These are phyloP conservation scores for Aureobasidium vineae DNA, from an alignment of 2,329 filamentous ascomycete species.

Conservation along the genomic window DNA sequence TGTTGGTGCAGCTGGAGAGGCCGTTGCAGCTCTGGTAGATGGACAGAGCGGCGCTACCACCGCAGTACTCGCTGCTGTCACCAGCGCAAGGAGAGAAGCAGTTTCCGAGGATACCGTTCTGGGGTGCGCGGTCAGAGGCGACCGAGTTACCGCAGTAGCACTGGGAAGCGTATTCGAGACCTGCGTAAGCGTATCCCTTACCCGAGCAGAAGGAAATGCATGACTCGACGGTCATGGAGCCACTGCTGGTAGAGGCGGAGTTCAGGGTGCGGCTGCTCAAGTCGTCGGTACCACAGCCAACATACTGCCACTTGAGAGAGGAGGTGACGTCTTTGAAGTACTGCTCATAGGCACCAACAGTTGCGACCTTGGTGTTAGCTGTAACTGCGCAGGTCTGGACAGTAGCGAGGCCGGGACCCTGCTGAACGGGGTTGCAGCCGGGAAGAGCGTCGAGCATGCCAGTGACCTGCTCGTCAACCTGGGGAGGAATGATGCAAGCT, in stretches of 20 bases:
- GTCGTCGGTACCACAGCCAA: conserved; percentile 36
- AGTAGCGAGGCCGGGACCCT: conserved; percentile 34
- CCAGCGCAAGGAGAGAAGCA: conserved; percentile 57
- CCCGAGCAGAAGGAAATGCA: conserved; percentile 35
- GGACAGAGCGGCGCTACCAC: conserved; percentile 40
- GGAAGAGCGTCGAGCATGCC: conserved; percentile 38
- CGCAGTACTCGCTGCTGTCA: conserved; percentile 43
- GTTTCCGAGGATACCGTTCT: conserved; percentile 53
- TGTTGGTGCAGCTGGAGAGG: conserved; percentile 25
- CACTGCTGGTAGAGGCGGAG: conserved; percentile 26
- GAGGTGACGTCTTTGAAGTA: conserved; percentile 30
- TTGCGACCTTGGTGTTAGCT: conserved; percentile 31
- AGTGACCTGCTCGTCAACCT: conserved; percentile 35
- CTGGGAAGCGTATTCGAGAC: conserved; percentile 37
- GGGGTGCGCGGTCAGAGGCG: conserved; percentile 38
- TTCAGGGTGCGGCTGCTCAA: conserved; percentile 31
- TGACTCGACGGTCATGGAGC: conserved; percentile 35
- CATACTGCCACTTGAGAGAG: conserved; percentile 33
- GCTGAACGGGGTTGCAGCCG: conserved; percentile 38
- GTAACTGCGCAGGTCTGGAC: conserved; percentile 23
- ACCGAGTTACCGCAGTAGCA: conserved; percentile 38
- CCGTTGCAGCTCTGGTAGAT: conserved; percentile 36
- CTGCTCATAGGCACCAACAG: conserved; percentile 28
- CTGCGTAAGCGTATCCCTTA: conserved; percentile 36
- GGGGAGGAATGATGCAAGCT: conserved; percentile 36